Evolutionary conservation across 306 rosid genomes (phyloP).

Genomic region (Acacia melanoxylon): DNA sequence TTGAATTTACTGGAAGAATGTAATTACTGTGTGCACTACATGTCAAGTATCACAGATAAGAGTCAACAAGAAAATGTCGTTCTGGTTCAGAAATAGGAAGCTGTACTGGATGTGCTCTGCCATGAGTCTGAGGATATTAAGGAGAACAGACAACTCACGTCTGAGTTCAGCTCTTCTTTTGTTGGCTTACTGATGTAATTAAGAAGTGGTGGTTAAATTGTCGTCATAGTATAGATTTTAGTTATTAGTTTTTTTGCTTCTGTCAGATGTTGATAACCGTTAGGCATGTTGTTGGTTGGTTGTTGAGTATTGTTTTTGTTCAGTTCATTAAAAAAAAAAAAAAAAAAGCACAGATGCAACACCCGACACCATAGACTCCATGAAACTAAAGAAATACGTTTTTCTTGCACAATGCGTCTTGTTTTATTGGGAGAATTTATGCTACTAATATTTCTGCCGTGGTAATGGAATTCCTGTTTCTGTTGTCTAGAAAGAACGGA

Average conservation of each 20-base stretch:
- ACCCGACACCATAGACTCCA: background rate
- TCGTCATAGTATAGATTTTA: background rate
- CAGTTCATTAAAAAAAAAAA: background rate
- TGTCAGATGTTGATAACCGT: background rate
- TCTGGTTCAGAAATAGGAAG: background rate
- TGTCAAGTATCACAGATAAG: background rate
- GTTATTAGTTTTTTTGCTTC: background rate
- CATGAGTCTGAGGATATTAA: background rate
- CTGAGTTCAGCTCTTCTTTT: background rate
- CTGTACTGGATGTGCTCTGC: background rate
- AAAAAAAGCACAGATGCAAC: background rate
- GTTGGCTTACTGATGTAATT: background rate
- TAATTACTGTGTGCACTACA: background rate
- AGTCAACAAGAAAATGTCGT: background rate
- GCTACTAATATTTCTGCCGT: background rate
- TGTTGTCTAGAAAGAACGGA: conserved; percentile 74
- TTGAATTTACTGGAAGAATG: background rate
- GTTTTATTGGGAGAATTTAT: background rate
- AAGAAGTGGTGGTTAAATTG: background rate
- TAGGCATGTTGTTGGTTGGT: background rate
- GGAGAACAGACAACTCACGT: background rate
- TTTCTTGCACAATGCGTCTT: background rate
- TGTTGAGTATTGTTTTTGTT: background rate
- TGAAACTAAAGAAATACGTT: background rate
- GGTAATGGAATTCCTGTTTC: conserved; percentile 40